Conservation (phyloP, 306 rosid species). For the Malus sieversii region DNA sequence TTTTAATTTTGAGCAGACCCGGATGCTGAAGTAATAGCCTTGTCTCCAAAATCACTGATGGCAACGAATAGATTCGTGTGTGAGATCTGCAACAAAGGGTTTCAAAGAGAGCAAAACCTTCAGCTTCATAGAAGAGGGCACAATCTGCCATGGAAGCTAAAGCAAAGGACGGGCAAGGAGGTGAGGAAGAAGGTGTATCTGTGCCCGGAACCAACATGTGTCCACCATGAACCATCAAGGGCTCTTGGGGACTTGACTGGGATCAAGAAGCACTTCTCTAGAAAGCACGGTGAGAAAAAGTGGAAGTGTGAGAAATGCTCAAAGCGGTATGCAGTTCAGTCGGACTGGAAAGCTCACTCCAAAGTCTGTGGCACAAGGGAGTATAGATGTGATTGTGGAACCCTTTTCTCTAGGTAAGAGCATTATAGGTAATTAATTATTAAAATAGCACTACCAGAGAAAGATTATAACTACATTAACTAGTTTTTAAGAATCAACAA, state of each 20-base stretch:
- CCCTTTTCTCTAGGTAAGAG: constrained; percentile 75
- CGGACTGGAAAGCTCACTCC: constrained; percentile 96
- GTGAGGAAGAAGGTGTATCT: constrained; percentile 68
- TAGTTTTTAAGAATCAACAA: background rate
- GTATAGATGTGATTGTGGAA: constrained; percentile 83
- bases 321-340: constrained; percentile 82
- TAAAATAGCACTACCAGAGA: background rate
- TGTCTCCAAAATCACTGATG: constrained; percentile 59
- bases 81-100: constrained; percentile 82
- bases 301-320: constrained; percentile 94
- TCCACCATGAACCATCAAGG: constrained; percentile 76
- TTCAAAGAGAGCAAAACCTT: constrained; percentile 82
- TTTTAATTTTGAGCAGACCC: constrained; percentile 47
- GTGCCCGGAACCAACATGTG: constrained; percentile 69
- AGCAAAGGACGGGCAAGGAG: constrained; percentile 55
- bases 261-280: constrained; percentile 77
- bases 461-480: background rate
- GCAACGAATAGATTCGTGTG: constrained; percentile 77
- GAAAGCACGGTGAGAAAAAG: constrained; percentile 91
- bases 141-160: constrained; percentile 86
- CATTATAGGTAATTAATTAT: background rate
- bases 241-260: constrained; percentile 93
- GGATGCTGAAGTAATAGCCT: constrained; percentile 81
- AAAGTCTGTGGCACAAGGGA: constrained; percentile 88
- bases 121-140: constrained; percentile 92